Evolutionary conservation across 495 filamentous ascomycete genomes (phyloP).

Genomic region (Penicillium angulare): DNA sequence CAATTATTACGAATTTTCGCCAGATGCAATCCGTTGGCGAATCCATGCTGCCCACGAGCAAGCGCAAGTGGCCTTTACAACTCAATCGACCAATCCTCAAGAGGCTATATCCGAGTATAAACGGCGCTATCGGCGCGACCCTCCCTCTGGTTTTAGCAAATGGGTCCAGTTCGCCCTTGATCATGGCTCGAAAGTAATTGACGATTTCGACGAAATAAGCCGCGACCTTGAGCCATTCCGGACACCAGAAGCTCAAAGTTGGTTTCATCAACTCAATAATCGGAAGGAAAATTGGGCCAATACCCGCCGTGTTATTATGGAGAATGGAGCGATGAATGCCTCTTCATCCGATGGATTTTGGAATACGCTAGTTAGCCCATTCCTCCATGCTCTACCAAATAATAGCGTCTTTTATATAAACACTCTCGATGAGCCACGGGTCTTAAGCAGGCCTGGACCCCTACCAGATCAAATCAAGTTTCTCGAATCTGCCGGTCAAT

Average conservation of each 20-base stretch:
- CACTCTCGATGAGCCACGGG: conserved; percentile 3
- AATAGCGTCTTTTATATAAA: conserved; percentile 1
- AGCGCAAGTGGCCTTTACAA: too few relatives aligned
- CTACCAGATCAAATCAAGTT: background rate
- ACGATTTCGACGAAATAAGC: conserved; percentile 49
- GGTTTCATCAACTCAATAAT: background rate
- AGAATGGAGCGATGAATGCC: background rate
- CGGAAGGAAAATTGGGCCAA: background rate
- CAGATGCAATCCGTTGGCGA: too few relatives aligned
- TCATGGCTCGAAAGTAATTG: conserved; percentile 55
- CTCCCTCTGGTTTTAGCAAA: conserved; percentile 61
- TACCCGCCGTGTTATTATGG: background rate
- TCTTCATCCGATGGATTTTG: background rate
- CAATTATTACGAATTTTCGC: too few relatives aligned
- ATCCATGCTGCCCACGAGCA: too few relatives aligned
- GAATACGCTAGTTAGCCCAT: background rate
- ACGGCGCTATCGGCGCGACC: conserved; percentile 51
- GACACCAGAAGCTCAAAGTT: background rate
- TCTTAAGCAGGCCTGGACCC: background rate
- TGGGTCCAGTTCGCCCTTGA: conserved; percentile 62
- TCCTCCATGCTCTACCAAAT: background rate
- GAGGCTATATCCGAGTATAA: conserved; percentile 43
- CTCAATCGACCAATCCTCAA: conserved; percentile 3
- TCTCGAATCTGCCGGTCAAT: background rate
- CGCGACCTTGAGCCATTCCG: background rate